Evolutionary conservation across 768 basidiomycete genomes (phyloP), one percentile per base, ranked within the genome.

Genomic region (Clavaria fumosa): DNA sequence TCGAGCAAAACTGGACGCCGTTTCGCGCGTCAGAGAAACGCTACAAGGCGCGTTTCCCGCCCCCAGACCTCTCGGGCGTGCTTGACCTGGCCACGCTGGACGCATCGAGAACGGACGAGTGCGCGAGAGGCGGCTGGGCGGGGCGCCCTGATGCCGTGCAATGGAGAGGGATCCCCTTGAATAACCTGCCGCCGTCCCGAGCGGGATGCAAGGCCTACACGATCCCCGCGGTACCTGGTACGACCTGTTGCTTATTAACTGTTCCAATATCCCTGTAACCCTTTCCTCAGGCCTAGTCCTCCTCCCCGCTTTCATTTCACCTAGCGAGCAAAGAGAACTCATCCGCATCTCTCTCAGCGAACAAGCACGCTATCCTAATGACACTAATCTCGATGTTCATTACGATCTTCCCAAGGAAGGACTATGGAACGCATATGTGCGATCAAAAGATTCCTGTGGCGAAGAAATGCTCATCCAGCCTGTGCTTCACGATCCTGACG

Each of bases 361-460:
- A 14, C 86, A 91, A 47, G 80, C 90, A 1, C 64, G 66, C 2
- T 56, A 65, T 24, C 85, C 88, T 0, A 95, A 95, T 52, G 78
- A 82, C 39, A 91, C 86, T 0, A 93, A 89, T 47, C 75, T 96
- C 15, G 82, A 91, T 39, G 70, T 75, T 0, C 93, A 96, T 54
- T 95, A 93, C 49, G 32, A 61, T 30, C 62, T 95, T 5, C 91
- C 93, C 0, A 35, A 54, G 12, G 60, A 71, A 7, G 84, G 90
- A 9, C 55, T 96, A 17, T 99, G 93, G 89, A 70, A 73, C 28
- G 56, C 69, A 2, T 67, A 63, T 53, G 45, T 75, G 14, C 43
- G 50, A 14, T 57, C 61, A 7, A 52, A 47, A 23, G 41, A 44
- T n/a, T 55, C 60, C 40, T 49, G 55, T 1, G 41, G 35, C 20